These are phyloP conservation scores for Mycena metata DNA, from an alignment of 768 basidiomycete genomes.

Conservation along the genomic window DNA sequence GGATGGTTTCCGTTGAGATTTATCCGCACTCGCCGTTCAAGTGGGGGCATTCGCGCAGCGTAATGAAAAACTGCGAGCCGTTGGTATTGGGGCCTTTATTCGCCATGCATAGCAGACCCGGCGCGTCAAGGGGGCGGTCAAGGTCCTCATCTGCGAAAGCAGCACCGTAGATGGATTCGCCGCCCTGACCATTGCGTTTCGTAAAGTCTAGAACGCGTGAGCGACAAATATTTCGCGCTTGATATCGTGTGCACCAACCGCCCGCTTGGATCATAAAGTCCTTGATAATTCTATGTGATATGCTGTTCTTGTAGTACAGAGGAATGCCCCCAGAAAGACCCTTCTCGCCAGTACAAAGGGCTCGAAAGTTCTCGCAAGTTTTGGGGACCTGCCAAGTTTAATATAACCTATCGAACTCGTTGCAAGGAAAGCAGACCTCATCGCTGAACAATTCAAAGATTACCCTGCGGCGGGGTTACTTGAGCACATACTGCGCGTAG, in stretches of 20 bases:
- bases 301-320: slow-evolving; percentile 85
- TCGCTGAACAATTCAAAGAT: slow-evolving; percentile 85
- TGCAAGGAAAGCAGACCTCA: slow-evolving; percentile 34
- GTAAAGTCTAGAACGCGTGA: slow-evolving; percentile 73
- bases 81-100: slow-evolving; percentile 90
- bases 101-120: slow-evolving; percentile 91
- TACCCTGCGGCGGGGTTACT: slow-evolving; percentile 57
- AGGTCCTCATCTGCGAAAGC: slow-evolving; percentile 86
- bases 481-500: slow-evolving; percentile 18
- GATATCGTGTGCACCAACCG: slow-evolving; percentile 57
- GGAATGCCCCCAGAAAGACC: slow-evolving; percentile 80
- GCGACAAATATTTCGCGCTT: slow-evolving; percentile 3
- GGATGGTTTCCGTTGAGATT: too few relatives aligned
- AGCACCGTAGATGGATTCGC: slow-evolving; percentile 85
- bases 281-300: slow-evolving; percentile 68
- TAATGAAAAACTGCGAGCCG: slow-evolving; percentile 89
- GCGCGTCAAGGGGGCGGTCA: slow-evolving; percentile 69
- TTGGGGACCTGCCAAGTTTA: slow-evolving; percentile 42
- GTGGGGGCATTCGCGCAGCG: slow-evolving; percentile 81
- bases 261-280: slow-evolving; percentile 88
- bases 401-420: too few relatives aligned
- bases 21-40: slow-evolving; percentile 58
- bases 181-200: slow-evolving; percentile 82
- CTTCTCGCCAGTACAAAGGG: slow-evolving; percentile 88
- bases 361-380: slow-evolving; percentile 74